A percentile compares a stretch with the other conserved stretches of the same genome.
Evolutionary conservation across 2,329 filamentous ascomycete genomes (phyloP).

Genomic region (Calonectria hongkongensis): DNA sequence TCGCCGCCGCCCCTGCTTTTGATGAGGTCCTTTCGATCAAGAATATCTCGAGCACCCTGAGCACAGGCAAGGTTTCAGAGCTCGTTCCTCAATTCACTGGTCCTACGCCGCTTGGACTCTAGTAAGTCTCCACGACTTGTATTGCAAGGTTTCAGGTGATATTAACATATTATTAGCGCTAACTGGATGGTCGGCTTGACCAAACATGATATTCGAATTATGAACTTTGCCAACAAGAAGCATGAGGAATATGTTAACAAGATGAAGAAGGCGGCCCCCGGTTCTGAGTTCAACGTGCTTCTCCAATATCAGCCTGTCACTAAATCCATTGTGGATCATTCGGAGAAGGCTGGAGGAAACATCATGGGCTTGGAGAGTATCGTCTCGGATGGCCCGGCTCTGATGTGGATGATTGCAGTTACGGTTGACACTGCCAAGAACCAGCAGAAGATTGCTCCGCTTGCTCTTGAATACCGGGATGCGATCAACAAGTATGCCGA

Average conservation of each 20-base stretch:
- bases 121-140: slow-evolving; percentile 33
- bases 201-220: slow-evolving; percentile 54
- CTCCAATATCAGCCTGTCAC: slow-evolving; percentile 60
- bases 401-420: slow-evolving; percentile 62
- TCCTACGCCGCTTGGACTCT: slow-evolving; percentile 57
- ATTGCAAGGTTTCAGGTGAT: fast-evolving
- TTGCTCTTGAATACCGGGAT: slow-evolving; percentile 52
- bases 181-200: slow-evolving; percentile 60
- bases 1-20: slow-evolving; percentile 51
- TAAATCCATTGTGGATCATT: slow-evolving; percentile 52
- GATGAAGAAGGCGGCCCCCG: slow-evolving; percentile 54
- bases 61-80: slow-evolving; percentile 51
- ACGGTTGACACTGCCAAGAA: slow-evolving; percentile 62
- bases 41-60: slow-evolving; percentile 50
- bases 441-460: slow-evolving; percentile 57
- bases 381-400: slow-evolving; percentile 60
- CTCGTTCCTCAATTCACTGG: slow-evolving; percentile 58
- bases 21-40: slow-evolving; percentile 46
- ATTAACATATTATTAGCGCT: slow-evolving; percentile 33
- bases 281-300: slow-evolving; percentile 52
- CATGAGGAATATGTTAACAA: slow-evolving; percentile 54
- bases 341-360: slow-evolving; percentile 54
- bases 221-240: slow-evolving; percentile 57
- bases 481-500: slow-evolving; percentile 53
- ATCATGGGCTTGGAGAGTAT: slow-evolving; percentile 58